A percentile compares a stretch with the other conserved stretches of the same genome.
These are phyloP conservation scores for Coccomyxa sp. DNA, from an alignment of 139 green algal species.

Conservation along the genomic window DNA sequence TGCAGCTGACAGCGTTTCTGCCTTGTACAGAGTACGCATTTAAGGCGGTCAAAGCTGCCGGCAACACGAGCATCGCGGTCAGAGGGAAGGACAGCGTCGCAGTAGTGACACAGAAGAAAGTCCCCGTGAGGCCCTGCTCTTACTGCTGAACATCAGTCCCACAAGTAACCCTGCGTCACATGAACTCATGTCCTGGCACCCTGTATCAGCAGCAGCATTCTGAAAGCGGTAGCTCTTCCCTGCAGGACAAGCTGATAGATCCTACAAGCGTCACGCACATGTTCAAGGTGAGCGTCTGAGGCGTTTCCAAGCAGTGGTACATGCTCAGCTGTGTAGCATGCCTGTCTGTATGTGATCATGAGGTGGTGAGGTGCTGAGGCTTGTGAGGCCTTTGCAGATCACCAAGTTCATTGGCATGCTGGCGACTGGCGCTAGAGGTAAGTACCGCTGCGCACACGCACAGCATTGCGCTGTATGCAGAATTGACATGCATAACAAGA, in stretches of 20 bases:
- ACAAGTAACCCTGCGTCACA: no score
- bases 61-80: slow-evolving; percentile 90
- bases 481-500: not conserved
- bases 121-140: slow-evolving; percentile 52
- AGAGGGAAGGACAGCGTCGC: slow-evolving; percentile 87
- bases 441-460: not conserved
- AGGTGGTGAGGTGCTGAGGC: not conserved
- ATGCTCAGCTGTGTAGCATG: not conserved
- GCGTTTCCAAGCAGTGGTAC: not conserved
- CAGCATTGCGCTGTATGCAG: not conserved
- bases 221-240: slow-evolving; percentile 1
- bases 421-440: slow-evolving; percentile 66
- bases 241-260: slow-evolving; percentile 95
- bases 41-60: slow-evolving; percentile 90
- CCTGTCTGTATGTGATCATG: not conserved
- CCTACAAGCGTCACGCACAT: slow-evolving; percentile 81
- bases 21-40: slow-evolving; percentile 95
- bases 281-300: slow-evolving; percentile 41
- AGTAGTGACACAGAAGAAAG: slow-evolving; percentile 91
- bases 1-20: not conserved
- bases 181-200: not conserved
- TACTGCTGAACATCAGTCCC: no score
- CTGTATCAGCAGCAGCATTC: slow-evolving; percentile 16
- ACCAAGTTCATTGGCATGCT: slow-evolving; percentile 90
- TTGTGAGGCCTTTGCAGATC: slow-evolving; percentile 42